Percentiles rank a stretch among this genome's conserved stretches.
Evolutionary conservation across 345 rosid species (phyloP).

Genomic region (Hypericum perforatum): DNA sequence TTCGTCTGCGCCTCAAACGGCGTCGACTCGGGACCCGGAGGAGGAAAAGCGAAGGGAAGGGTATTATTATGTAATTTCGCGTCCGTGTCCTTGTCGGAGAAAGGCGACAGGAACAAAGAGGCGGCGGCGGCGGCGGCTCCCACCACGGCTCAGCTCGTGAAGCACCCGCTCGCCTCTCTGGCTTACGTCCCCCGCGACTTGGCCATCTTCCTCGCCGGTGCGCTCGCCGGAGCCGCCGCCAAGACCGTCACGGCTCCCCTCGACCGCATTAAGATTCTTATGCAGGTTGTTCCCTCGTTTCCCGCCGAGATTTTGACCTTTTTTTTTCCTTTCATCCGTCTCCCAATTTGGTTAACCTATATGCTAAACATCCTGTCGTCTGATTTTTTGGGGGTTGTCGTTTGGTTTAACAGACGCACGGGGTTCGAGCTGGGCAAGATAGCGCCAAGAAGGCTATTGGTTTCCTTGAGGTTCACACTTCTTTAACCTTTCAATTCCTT

Average conservation of each 20-base stretch:
- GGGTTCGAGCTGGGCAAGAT: conserved; percentile 57
- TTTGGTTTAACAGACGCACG: conserved; percentile 51
- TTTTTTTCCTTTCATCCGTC: background rate
- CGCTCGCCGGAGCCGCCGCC: conserved; percentile 90
- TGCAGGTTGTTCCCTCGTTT: conserved; percentile 32
- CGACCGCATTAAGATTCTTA: conserved; percentile 89
- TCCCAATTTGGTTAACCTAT: too few species aligned
- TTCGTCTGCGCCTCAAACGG: conserved; percentile 19
- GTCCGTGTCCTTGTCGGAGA: conserved; percentile 50
- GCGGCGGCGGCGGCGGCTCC: conserved; percentile 62
- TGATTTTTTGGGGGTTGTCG: background rate
- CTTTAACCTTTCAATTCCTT: background rate
- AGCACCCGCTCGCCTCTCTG: conserved; percentile 61
- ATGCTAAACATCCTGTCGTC: too few species aligned
- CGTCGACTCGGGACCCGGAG: conserved; percentile 4
- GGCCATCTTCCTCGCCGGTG: conserved; percentile 80
- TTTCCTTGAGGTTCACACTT: conserved; percentile 56
- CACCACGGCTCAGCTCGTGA: conserved; percentile 48
- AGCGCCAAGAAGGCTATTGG: conserved; percentile 70
- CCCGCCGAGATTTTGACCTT: too few species aligned
- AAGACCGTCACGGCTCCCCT: conserved; percentile 91
- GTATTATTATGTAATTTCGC: conserved; percentile 36
- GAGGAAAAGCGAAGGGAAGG: conserved; percentile 10
- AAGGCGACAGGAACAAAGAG: conserved; percentile 29
- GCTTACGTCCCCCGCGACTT: conserved; percentile 64